Evolutionary conservation across 352 stramenopile genomes (phyloP).

Genomic region (Phytophthora pluvialis): DNA sequence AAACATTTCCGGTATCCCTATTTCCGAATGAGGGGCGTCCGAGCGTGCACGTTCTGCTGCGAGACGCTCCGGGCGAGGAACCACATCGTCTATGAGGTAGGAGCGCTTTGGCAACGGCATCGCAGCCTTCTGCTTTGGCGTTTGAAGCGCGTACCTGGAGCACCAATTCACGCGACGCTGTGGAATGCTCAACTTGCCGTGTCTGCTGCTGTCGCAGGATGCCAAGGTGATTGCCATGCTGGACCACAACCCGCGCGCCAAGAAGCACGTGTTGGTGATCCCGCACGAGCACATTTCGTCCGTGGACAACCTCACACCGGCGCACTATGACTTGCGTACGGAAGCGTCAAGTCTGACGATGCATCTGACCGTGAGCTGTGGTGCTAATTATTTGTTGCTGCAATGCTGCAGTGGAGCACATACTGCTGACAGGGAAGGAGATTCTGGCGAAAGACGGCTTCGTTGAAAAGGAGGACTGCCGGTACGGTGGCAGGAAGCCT

Average conservation of each 20-base stretch:
- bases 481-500: conserved; percentile 28
- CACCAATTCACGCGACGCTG: too few relatives aligned
- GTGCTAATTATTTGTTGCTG: not conserved
- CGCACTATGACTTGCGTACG: conserved; percentile 55
- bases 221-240: conserved; percentile 62
- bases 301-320: conserved; percentile 51
- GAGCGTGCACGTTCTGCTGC: conserved; percentile 65
- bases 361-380: conserved; percentile 5
- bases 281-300: conserved; percentile 64
- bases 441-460: conserved; percentile 57
- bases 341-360: not conserved
- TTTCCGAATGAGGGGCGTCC: conserved; percentile 44
- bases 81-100: conserved; percentile 64
- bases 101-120: not conserved
- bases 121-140: not conserved
- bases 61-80: conserved; percentile 55
- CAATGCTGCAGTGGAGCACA: conserved; percentile 51
- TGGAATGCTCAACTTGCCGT: not conserved
- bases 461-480: conserved; percentile 31
- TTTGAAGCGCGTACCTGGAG: not conserved
- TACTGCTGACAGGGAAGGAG: conserved; percentile 59
- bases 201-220: conserved; percentile 46
- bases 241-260: conserved; percentile 63
- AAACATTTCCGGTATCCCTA: too few relatives aligned
- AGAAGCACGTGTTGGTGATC: conserved; percentile 68